phyloP scores from a whole-genome alignment of 306 rosid genomes.

The Trifolium repens region DNA sequence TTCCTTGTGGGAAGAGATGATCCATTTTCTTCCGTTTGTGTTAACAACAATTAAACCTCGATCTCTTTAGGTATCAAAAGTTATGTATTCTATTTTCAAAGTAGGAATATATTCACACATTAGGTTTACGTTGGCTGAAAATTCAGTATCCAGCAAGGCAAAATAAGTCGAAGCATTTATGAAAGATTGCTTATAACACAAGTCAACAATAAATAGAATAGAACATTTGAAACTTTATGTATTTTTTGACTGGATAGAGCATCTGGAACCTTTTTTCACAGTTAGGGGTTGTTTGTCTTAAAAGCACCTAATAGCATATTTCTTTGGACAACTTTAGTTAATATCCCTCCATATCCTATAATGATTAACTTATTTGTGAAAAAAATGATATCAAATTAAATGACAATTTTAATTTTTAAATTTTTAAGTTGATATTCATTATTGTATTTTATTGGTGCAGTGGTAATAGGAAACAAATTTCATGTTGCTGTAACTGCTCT shows the following conservation, averaged over 20 bases:
- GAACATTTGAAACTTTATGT: not conserved
- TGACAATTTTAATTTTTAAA: no score
- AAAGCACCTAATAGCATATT: constrained; percentile 4
- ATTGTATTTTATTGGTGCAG: no score
- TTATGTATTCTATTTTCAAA: constrained; percentile 6
- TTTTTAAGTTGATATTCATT: no score
- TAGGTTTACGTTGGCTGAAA: not conserved
- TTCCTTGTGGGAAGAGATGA: not conserved
- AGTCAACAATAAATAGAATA: constrained; percentile 22
- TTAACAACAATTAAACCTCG: not conserved
- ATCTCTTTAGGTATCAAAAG: not conserved
- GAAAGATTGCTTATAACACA: not conserved
- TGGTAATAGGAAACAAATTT: no score
- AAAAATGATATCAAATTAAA: no score
- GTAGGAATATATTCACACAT: constrained; percentile 38
- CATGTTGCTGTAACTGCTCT: no score
- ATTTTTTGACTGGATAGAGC: constrained; percentile 19
- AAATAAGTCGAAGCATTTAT: constrained; percentile 13
- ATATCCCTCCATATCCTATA: not conserved
- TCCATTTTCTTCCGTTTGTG: not conserved
- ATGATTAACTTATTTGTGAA: not conserved
- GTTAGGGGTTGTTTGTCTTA: not conserved
- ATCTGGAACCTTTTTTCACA: constrained; percentile 21
- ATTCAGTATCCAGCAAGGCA: constrained; percentile 1
- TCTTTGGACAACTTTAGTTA: not conserved